phyloP scores from a whole-genome alignment of 2,329 filamentous ascomycete species.

The Blumeria hordei region DNA sequence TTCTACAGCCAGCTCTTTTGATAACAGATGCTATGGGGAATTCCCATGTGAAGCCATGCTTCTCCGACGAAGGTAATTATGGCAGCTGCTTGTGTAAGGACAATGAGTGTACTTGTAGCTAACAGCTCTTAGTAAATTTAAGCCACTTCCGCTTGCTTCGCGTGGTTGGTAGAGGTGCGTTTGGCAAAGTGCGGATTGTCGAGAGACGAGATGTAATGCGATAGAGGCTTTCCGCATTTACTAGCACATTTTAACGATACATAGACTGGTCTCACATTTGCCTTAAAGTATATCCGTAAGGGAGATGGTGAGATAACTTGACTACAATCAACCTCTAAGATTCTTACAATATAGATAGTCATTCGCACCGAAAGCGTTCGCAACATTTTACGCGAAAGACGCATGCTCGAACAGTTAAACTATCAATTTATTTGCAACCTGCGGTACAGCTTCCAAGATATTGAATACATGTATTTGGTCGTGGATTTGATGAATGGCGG shows the following conservation, averaged over 20 bases:
- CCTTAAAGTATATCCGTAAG: conserved; percentile 92
- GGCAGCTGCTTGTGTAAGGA: conserved; percentile 6
- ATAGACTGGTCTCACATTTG: conserved; percentile 50
- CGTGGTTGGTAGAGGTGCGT: conserved; percentile 91
- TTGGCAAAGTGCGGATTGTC: conserved; percentile 96
- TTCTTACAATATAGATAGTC: conserved; percentile 28
- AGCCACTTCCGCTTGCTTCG: conserved; percentile 90
- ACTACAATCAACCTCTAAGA: neutral
- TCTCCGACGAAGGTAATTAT: conserved; percentile 1
- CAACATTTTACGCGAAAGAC: conserved; percentile 90
- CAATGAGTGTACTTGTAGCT: too few relatives aligned
- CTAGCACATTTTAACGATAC: neutral
- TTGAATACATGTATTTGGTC: conserved; percentile 96
- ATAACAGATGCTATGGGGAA: neutral
- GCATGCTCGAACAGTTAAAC: conserved; percentile 95
- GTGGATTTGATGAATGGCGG: conserved; percentile 97
- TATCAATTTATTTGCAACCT: conserved; percentile 96
- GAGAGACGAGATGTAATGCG: conserved; percentile 68
- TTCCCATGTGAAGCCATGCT: neutral
- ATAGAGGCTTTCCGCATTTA: neutral
- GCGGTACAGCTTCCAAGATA: conserved; percentile 96
- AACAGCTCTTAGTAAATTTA: conserved; percentile 46
- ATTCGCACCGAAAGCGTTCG: conserved; percentile 93
- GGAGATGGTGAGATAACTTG: conserved; percentile 1
- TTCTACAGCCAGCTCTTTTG: too few relatives aligned